Evolutionary conservation across 2,329 filamentous ascomycete species (phyloP).

Genomic region (Botrytis medusae): DNA sequence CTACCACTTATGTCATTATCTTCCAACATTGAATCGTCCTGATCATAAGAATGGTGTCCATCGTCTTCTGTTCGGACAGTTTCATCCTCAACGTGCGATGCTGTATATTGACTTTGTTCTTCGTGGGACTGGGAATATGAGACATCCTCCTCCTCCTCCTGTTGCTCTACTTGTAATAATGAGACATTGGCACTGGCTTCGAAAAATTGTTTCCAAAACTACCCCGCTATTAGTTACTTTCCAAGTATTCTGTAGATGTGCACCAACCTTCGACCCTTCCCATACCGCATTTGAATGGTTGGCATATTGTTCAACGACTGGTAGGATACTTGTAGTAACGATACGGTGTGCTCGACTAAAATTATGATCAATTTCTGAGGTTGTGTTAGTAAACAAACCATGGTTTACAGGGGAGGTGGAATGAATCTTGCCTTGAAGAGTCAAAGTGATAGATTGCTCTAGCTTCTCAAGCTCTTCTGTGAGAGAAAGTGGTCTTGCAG

Average conservation of each 20-base stretch:
- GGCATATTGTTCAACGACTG: slow-evolving; percentile 91
- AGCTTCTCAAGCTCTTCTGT: slow-evolving; percentile 95
- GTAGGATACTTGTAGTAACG: slow-evolving; percentile 88
- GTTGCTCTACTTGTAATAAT: slow-evolving; percentile 89
- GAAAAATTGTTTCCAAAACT: slow-evolving; percentile 99
- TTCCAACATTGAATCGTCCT: slow-evolving; percentile 67
- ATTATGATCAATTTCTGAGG: slow-evolving; percentile 91
- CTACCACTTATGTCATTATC: slow-evolving; percentile 63
- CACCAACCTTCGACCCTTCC: slow-evolving; percentile 84
- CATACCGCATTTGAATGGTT: slow-evolving; percentile 92
- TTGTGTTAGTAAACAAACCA: slow-evolving; percentile 23
- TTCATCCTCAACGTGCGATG: slow-evolving; percentile 41
- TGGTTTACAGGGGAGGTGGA: neutral
- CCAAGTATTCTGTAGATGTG: neutral
- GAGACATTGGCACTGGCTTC: slow-evolving; percentile 97
- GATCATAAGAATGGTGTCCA: slow-evolving; percentile 38
- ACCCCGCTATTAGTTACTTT: slow-evolving; percentile 30
- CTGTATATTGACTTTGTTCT: slow-evolving; percentile 36
- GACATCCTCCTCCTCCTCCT: slow-evolving; percentile 57
- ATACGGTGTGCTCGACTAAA: slow-evolving; percentile 97
- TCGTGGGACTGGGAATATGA: slow-evolving; percentile 41
- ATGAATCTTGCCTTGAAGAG: slow-evolving; percentile 70
- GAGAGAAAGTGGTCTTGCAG: slow-evolving; percentile 64
- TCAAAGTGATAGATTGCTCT: slow-evolving; percentile 95
- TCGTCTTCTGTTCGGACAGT: slow-evolving; percentile 31